These are phyloP conservation scores for Fusarium ambrosium DNA, from an alignment of 2,329 filamentous ascomycete species.

Conservation along the genomic window DNA sequence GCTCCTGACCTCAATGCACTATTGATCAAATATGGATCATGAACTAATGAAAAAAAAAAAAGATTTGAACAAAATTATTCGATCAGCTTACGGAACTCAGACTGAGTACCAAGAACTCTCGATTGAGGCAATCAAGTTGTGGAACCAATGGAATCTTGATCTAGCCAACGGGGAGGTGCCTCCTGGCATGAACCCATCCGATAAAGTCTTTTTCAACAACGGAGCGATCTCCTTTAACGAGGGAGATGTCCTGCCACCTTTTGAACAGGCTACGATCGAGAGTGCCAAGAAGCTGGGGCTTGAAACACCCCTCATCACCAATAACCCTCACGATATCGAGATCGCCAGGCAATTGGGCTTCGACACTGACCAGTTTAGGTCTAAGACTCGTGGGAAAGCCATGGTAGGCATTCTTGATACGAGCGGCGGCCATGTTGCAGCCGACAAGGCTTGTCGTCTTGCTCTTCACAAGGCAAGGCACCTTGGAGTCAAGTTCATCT, in stretches of 20 bases:
- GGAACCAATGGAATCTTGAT: constrained; percentile 61
- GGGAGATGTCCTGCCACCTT: constrained; percentile 43
- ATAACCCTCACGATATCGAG: constrained; percentile 43
- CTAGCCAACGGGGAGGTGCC: constrained; percentile 51
- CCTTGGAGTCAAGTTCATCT: constrained; percentile 58
- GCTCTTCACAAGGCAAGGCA: constrained; percentile 58
- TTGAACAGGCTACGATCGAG: constrained; percentile 54
- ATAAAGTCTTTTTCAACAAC: constrained; percentile 56
- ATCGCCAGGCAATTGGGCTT: constrained; percentile 46
- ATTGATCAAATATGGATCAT: background rate
- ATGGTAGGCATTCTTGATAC: constrained; percentile 59
- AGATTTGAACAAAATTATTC: constrained; percentile 57
- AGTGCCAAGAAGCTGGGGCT: constrained; percentile 54
- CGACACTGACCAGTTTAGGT: constrained; percentile 55
- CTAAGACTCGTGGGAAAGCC: constrained; percentile 31
- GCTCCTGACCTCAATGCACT: background rate
- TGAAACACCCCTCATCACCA: constrained; percentile 52
- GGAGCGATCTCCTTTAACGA: constrained; percentile 51
- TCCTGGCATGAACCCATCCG: constrained; percentile 52
- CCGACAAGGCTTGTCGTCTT: constrained; percentile 61
- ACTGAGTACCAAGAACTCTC: constrained; percentile 62
- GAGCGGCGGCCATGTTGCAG: constrained; percentile 59
- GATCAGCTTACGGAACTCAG: constrained; percentile 56
- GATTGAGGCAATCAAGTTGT: constrained; percentile 56
- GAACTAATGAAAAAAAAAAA: background rate